Percentiles rank a stretch among this genome's conserved stretches.
phyloP scores from a whole-genome alignment of 169 alveolate species.

The Cryptosporidium sp. region DNA sequence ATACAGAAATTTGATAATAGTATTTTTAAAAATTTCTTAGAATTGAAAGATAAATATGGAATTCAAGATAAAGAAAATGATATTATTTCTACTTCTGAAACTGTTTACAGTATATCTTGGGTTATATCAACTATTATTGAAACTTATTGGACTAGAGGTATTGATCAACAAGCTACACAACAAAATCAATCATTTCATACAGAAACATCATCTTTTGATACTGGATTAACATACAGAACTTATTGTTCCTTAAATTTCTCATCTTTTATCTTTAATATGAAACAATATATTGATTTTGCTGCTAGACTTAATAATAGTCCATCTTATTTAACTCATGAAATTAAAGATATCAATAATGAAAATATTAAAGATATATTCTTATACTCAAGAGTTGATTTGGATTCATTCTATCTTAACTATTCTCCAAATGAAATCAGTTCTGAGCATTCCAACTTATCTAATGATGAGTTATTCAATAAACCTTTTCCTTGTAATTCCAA shows the following conservation, averaged over 20 bases:
- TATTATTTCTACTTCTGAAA: neutral
- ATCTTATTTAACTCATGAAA: neutral
- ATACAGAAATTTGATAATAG: neutral
- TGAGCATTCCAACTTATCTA: too few relatives aligned
- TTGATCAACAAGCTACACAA: neutral
- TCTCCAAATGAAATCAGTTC: constrained; percentile 30
- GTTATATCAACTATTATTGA: constrained; percentile 24
- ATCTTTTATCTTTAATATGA: constrained; percentile 25
- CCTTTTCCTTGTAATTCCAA: constrained; percentile 49
- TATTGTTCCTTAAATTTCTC: constrained; percentile 24
- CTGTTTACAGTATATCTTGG: constrained; percentile 4
- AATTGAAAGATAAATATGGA: neutral
- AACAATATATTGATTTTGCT: neutral
- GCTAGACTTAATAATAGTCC: neutral
- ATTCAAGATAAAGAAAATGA: neutral
- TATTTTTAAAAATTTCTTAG: neutral
- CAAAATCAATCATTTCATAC: neutral
- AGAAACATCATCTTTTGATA: constrained; percentile 1
- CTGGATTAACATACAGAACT: constrained; percentile 27
- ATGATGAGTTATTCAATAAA: neutral
- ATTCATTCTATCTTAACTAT: constrained; percentile 4
- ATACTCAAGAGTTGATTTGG: neutral
- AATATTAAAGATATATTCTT: constrained; percentile 6
- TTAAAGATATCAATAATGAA: neutral
- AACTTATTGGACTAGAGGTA: constrained; percentile 64